Evolutionary conservation across 148 eudicot species (phyloP).

Genomic region (Cornus suecica): DNA sequence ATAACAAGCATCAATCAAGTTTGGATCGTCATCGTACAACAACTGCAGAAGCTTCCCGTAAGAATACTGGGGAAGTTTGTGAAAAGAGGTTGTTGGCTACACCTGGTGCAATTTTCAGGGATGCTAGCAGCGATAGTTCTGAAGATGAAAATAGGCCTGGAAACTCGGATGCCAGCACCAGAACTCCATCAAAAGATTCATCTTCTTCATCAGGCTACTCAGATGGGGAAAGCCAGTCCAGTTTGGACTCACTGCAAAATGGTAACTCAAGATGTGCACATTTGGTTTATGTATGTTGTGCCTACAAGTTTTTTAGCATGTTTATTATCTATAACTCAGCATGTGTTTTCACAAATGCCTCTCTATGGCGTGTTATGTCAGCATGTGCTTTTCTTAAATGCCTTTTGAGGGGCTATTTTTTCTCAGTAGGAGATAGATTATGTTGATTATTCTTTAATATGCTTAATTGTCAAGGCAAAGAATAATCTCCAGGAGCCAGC

Average conservation of each 20-base stretch:
- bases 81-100: slow-evolving; percentile 41
- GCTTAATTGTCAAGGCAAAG: too few relatives aligned
- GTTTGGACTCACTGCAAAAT: slow-evolving; percentile 25
- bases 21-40: slow-evolving; percentile 9
- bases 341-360: too few relatives aligned
- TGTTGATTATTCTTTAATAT: too few relatives aligned
- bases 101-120: slow-evolving; percentile 48
- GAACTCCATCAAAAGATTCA: slow-evolving; percentile 44
- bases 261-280: slow-evolving; percentile 28
- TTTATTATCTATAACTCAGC: neutral
- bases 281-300: neutral
- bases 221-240: slow-evolving; percentile 40
- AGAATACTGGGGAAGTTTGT: slow-evolving; percentile 18
- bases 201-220: slow-evolving; percentile 51
- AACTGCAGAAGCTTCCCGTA: slow-evolving; percentile 25
- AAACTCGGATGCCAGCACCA: slow-evolving; percentile 43
- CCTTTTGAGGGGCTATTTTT: too few relatives aligned
- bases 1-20: slow-evolving; percentile 20
- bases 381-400: too few relatives aligned
- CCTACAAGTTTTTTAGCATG: neutral
- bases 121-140: slow-evolving; percentile 53
- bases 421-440: too few relatives aligned
- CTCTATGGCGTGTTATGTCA: too few relatives aligned
- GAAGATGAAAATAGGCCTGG: slow-evolving; percentile 28
- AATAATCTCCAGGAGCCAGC: neutral